These are phyloP conservation scores for Mycena rebaudengoi DNA, from an alignment of 768 basidiomycete species.

Conservation along the genomic window DNA sequence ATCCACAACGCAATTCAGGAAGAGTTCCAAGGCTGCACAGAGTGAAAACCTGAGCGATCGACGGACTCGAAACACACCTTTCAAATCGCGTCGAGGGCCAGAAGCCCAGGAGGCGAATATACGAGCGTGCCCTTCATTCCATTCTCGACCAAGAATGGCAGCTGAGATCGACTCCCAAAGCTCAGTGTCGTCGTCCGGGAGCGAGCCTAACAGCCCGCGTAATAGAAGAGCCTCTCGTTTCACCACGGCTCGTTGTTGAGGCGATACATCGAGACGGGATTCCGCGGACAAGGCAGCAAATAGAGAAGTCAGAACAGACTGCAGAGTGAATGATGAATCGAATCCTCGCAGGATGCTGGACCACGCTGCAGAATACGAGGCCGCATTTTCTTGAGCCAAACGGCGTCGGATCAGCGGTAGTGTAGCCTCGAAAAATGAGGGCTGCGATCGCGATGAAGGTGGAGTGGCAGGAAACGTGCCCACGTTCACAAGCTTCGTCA, in stretches of 20 bases:
- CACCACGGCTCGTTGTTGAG: constrained; percentile 49
- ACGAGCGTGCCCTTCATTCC: constrained; percentile 66
- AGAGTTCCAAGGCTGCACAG: constrained; percentile 51
- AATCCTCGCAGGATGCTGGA: constrained; percentile 51
- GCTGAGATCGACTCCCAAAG: constrained; percentile 60
- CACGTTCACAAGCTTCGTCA: constrained; percentile 72
- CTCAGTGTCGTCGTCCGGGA: constrained; percentile 52
- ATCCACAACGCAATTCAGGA: constrained; percentile 61
- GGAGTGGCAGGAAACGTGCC: constrained; percentile 68
- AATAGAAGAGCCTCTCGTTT: constrained; percentile 67
- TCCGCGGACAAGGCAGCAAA: constrained; percentile 56
- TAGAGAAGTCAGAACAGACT: constrained; percentile 67
- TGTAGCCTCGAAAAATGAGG: constrained; percentile 72
- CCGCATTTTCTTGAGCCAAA: constrained; percentile 34
- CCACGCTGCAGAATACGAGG: constrained; percentile 62
- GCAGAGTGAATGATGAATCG: constrained; percentile 60
- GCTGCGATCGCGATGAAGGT: constrained; percentile 63
- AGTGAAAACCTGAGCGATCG: not conserved
- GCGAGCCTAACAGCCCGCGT: constrained; percentile 58
- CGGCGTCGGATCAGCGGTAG: constrained; percentile 58
- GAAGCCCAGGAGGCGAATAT: constrained; percentile 78
- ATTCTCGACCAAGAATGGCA: constrained; percentile 63
- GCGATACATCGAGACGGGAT: constrained; percentile 39
- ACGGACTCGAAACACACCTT: constrained; percentile 37
- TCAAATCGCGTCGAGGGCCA: constrained; percentile 45